Percentiles rank a stretch among this genome's conserved stretches.
phyloP scores from a whole-genome alignment of 768 basidiomycete genomes.

The Pleurotus tuoliensis region DNA sequence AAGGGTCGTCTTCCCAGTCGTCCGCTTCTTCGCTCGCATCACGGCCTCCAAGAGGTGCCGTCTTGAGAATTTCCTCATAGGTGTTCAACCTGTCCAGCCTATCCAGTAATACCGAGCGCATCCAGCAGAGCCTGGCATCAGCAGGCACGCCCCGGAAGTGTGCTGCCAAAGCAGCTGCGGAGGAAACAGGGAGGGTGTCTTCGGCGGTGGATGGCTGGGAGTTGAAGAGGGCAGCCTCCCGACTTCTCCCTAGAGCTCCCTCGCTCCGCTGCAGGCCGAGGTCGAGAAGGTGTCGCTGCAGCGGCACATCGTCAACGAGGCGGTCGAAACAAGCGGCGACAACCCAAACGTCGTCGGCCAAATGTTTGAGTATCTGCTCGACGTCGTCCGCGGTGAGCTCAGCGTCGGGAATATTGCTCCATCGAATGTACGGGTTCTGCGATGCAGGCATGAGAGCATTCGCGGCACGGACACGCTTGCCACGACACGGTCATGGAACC shows the following conservation, averaged over 20 bases:
- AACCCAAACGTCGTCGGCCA: conserved; percentile 74
- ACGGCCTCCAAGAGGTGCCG: conserved; percentile 20
- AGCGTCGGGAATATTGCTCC: conserved; percentile 54
- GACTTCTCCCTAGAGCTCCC: conserved; percentile 42
- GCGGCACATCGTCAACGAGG: conserved; percentile 48
- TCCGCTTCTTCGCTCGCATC: conserved; percentile 20
- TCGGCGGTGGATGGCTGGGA: not conserved
- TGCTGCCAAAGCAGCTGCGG: conserved; percentile 29
- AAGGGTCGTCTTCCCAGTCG: conserved; percentile 73
- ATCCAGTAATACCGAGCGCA: conserved; percentile 66
- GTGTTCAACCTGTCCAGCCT: conserved; percentile 70
- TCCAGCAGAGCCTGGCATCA: conserved; percentile 60
- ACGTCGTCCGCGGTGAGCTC: conserved; percentile 53
- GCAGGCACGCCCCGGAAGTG: conserved; percentile 56
- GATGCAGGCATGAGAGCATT: conserved; percentile 25
- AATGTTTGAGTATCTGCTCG: conserved; percentile 39
- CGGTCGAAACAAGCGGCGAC: conserved; percentile 71
- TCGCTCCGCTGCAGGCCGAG: conserved; percentile 61
- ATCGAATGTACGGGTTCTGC: conserved; percentile 39
- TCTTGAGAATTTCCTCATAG: conserved; percentile 58
- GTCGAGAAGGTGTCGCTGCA: conserved; percentile 57
- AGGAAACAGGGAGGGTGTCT: not conserved
- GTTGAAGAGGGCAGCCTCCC: conserved; percentile 26
- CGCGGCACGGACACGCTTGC: not conserved
- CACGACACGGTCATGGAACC: not conserved